Base-by-base conservation (phyloP, 2,329 filamentous ascomycete species). In the Diaporthe sp. region DNA sequence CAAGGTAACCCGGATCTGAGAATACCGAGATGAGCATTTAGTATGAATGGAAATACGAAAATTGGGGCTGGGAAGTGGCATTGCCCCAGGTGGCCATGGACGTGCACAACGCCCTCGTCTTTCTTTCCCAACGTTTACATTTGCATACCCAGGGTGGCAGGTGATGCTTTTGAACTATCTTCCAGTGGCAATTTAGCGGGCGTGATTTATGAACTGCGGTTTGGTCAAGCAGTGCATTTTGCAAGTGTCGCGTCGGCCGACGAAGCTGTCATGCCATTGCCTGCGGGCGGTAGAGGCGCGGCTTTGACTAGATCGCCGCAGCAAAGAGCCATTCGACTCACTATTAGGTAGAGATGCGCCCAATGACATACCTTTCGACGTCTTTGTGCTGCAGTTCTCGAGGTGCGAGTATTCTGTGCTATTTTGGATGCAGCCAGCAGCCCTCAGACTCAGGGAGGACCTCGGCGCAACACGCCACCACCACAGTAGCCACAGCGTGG, bases 1-100 rank as follows among this genome's bases (percentile, higher is more conserved):
- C 58, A 81, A 79, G 73, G 77, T 81, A 27, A 81, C 77, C 44
- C 76, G 78, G 53, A 73, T 69, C 35, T 75, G 61, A 63, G n/a
- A 39, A 47, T 22, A 15, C 25, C 22, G 19, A 32, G 30, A 8
- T 17, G 58, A 44, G 30, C 13, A 50, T 1, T n/a, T 7, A 27
- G 13, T n/a, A 19, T 51, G 32, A 19, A 37, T 30, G 44, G 32
- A 1, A 17, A 30, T 17, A 39, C n/a, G 55, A n/a, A n/a, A 7
- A 13, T 9, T 35, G 37, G 44, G 22, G 44, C 50, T 44, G 59
- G 35, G 47, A 50, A n/a, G 37, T 32, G 30, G 51, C 30, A 50
- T 35, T 70, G 37, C 39, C 39, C 50, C 39, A 4, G 19, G 42
- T 50, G 30, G 71, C 65, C 66, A 37, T 61, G 32, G 30, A 37